Evolutionary conservation across 2,329 filamentous ascomycete genomes (phyloP).

Genomic region (Fusarium miscanthi): DNA sequence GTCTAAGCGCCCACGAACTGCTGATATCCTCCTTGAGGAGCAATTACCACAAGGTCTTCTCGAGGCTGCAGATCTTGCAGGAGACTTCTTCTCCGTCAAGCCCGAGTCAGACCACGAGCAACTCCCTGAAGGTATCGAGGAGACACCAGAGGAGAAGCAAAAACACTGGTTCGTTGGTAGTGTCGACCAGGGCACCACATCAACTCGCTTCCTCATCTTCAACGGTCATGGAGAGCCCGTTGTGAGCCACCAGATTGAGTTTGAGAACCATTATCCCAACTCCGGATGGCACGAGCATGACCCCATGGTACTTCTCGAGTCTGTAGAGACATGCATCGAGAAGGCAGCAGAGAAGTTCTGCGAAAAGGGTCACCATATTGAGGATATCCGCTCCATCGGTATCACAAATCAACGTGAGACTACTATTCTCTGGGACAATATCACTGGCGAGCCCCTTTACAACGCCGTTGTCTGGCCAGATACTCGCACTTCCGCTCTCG

Average conservation of each 20-base stretch:
- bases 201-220: conserved; percentile 90
- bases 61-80: conserved; percentile 31
- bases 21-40: conserved; percentile 35
- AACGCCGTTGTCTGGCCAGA: conserved; percentile 94
- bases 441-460: conserved; percentile 82
- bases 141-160: conserved; percentile 48
- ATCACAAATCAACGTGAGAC: conserved; percentile 95
- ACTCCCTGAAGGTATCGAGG: conserved; percentile 48
- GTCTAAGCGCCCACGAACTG: conserved; percentile 39
- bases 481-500: conserved; percentile 77
- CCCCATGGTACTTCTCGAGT: conserved; percentile 78
- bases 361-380: conserved; percentile 72
- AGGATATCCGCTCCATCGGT: conserved; percentile 80
- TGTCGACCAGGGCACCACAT: conserved; percentile 92
- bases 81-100: conserved; percentile 44
- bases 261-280: conserved; percentile 84
- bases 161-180: conserved; percentile 79
- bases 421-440: conserved; percentile 83
- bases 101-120: conserved; percentile 41
- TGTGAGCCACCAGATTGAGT: conserved; percentile 87
- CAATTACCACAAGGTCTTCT: conserved; percentile 46
- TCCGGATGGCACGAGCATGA: conserved; percentile 95
- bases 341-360: conserved; percentile 78
- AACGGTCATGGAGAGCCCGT: conserved; percentile 81
- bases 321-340: conserved; percentile 84